Evolutionary conservation across 192 early-diverging fungal genomes (phyloP).

Genomic region (Backusella westeae): DNA sequence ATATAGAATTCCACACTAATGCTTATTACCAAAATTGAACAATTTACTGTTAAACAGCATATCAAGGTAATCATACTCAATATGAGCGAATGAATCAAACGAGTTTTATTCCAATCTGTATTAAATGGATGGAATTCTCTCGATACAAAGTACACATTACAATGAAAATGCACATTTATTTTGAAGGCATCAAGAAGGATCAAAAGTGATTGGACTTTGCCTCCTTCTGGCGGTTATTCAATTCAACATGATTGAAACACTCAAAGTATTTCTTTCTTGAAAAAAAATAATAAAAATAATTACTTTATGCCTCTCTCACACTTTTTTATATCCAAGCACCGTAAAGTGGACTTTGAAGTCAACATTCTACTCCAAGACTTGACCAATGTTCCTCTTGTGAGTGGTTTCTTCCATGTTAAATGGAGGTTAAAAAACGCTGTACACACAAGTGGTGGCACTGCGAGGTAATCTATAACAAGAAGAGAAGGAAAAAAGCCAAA

Average conservation of each 20-base stretch:
- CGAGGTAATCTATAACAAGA: slow-evolving; percentile 21
- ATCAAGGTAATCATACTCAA: too few relatives aligned
- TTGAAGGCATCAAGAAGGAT: not conserved
- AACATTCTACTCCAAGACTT: slow-evolving; percentile 69
- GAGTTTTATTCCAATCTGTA: too few relatives aligned
- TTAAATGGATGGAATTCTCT: too few relatives aligned
- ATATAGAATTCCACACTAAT: too few relatives aligned
- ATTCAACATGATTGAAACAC: not conserved
- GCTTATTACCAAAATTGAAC: too few relatives aligned
- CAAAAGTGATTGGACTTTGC: not conserved
- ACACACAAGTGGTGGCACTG: slow-evolving; percentile 32
- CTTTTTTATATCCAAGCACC: slow-evolving; percentile 68
- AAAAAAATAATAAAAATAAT: not conserved
- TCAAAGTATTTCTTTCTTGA: not conserved
- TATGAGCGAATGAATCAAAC: too few relatives aligned
- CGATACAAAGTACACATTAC: too few relatives aligned
- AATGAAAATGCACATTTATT: too few relatives aligned
- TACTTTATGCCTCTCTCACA: slow-evolving; percentile 45
- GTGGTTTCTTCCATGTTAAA: slow-evolving; percentile 78
- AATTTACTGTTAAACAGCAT: too few relatives aligned
- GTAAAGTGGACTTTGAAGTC: slow-evolving; percentile 67
- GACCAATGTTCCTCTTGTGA: slow-evolving; percentile 77
- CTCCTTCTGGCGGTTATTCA: not conserved
- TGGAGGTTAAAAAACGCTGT: slow-evolving; percentile 62
- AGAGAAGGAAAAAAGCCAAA: not conserved